Evolutionary conservation across 2,329 filamentous ascomycete genomes (phyloP), one percentile per base, ranked within the genome.

Genomic region (Ophiocordyceps sinensis): DNA sequence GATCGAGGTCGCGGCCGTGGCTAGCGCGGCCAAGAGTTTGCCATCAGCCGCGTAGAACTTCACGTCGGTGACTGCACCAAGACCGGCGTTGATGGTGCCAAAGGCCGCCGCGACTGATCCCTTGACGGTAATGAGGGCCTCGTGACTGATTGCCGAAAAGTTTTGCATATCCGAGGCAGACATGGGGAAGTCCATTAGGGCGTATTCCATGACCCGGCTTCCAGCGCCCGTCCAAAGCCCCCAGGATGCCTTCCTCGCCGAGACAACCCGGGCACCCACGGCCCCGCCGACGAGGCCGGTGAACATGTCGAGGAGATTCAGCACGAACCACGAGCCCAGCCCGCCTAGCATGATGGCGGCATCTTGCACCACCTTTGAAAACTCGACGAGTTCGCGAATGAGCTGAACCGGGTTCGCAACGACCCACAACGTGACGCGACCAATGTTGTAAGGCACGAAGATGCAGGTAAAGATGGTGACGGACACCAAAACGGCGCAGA

Each of bases 401-500:
- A 89, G 78, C 13, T 86, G 73, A 56, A 85, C 65, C 2, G 89
- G 89, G 49, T 87, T 86, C 12, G 84, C 85, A 21, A 89, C 58
- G 39, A 88, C 67, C 56, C 89, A 79, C 36, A 96, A 70, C 5
- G 85, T 78, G 23, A 94, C 67, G 48, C 94, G 88, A 13, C 91
- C 91, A 54, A 87, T 79, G 42, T 95, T 82, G 62, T 96, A 98
- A 0, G 91, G 91, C 40, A 94, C 64, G 65, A 91, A 94, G 36
- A 96, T 77, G 40, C 87, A 89, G 44, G 83, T 67, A 40, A 86
- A 81, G 35, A 98, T 78, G 13, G 88, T 94, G 40, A 89, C 75
- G 1, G 85, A 83, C 13, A 98, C 86, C 26, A 98, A 71, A 37
- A 96, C 81, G 8, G 84, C 82, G 56, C 89, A 94, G 60, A 98